Evolutionary conservation across 1,284 basidiomycete genomes (phyloP).

Genomic region (Crepidotus sp.): DNA sequence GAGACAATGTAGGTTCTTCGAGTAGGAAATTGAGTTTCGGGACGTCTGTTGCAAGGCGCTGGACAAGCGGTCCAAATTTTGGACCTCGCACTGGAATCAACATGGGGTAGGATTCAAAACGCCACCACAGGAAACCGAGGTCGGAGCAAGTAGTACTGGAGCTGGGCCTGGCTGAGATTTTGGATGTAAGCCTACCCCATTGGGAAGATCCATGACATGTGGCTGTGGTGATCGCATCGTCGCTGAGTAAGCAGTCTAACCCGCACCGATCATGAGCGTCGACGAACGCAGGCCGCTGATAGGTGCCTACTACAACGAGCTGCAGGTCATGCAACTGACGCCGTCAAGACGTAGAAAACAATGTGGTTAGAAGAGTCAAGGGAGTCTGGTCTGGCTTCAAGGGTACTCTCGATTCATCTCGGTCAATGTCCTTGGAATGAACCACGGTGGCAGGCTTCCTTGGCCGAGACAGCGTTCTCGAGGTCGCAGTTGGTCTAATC

Average conservation of each 20-base stretch:
- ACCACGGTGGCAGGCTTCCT: slow-evolving; percentile 1
- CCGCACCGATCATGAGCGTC: neutral
- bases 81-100: too few relatives aligned
- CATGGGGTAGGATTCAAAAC: too few relatives aligned
- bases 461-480: slow-evolving; percentile 28
- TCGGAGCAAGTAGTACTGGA: too few relatives aligned
- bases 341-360: neutral
- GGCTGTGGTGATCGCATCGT: too few relatives aligned
- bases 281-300: neutral
- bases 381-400: slow-evolving; percentile 10
- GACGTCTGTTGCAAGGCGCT: too few relatives aligned
- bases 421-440: neutral
- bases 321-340: neutral
- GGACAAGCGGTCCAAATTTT: too few relatives aligned
- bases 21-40: too few relatives aligned
- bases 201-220: too few relatives aligned
- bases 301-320: neutral
- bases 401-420: neutral
- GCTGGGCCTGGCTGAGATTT: too few relatives aligned
- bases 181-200: too few relatives aligned
- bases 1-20: too few relatives aligned
- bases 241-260: neutral
- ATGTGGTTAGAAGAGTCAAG: slow-evolving; percentile 6
- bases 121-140: too few relatives aligned
- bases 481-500: slow-evolving; percentile 33